Conservation (phyloP, 2,329 filamentous ascomycete genomes). For the Annulohypoxylon truncatum region DNA sequence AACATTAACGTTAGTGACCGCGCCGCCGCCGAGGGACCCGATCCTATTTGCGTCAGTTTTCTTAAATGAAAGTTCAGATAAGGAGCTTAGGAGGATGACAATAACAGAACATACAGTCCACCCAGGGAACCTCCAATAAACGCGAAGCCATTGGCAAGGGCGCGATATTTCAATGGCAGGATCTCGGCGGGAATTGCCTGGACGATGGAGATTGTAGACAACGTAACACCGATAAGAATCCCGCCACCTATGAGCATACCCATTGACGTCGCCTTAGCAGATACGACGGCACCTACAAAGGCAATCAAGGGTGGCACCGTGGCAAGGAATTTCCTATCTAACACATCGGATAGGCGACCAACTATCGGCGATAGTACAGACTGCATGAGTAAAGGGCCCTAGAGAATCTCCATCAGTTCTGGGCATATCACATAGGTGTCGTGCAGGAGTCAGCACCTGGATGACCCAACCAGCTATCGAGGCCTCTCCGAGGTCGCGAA, state of each 20-base stretch:
- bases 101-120: conserved; percentile 57
- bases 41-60: conserved; percentile 51
- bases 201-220: conserved; percentile 66
- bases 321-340: conserved; percentile 66
- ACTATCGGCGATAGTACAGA: conserved; percentile 66
- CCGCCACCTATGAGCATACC: conserved; percentile 67
- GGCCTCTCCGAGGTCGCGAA: conserved; percentile 63
- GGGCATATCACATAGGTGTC: not conserved
- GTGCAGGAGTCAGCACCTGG: conserved; percentile 51
- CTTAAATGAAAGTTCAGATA: no score
- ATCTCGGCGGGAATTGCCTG: conserved; percentile 68
- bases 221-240: conserved; percentile 65
- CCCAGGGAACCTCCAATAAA: conserved; percentile 63
- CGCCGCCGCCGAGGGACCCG: conserved; percentile 62
- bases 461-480: conserved; percentile 67
- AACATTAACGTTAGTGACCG: conserved; percentile 59
- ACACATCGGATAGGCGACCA: conserved; percentile 66
- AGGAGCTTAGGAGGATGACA: not conserved
- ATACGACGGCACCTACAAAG: conserved; percentile 64
- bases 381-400: conserved; percentile 69
- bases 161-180: conserved; percentile 66
- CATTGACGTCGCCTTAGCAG: conserved; percentile 66
- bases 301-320: conserved; percentile 64
- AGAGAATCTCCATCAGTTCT: not conserved
- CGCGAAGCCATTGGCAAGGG: conserved; percentile 65